Base-by-base conservation (phyloP, 2,329 filamentous ascomycete species). In the Colletotrichum tropicicola region DNA sequence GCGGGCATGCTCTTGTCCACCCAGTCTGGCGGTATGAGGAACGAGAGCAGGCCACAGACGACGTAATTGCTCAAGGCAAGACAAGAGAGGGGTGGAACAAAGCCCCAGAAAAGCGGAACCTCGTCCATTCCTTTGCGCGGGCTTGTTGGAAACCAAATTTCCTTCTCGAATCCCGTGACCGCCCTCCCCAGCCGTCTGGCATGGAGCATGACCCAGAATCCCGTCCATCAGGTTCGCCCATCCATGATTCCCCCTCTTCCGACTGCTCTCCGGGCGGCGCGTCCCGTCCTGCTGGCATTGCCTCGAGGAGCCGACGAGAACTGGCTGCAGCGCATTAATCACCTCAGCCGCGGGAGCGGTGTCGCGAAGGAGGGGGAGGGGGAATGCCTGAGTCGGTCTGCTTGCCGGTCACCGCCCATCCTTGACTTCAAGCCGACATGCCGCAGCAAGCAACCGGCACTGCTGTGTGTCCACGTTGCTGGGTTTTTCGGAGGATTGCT, bases 101-200 rank as follows among this genome's bases (percentile, higher is more conserved):
- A 48, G 45, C 45, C 54, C 59, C 54, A 53, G 55, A 65, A 65
- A 65, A 60, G 61, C 56, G 61, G 61, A 54, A 48, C 35, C 48
- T 44, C 39, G 25, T 28, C 30, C 61, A 60, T 65, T 65, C 61
- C 61, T 65, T 17, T 48, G 41, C 59, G 52, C 54, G 45, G 54
- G 47, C 23, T 37, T 52, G 12, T 32, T 52, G 25, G 41, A 48
- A 54, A 59, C 47, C 56, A 65, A 65, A 65, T 60, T 65, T 55
- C 61, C 48, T 55, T 65, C 25, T 54, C 56, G 49, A 47, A 49
- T 55, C 61, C 49, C 56, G 56, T 65, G 61, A 65, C 61, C 57
- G 12, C 32, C 32, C 35, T 54, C 25, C 48, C 25, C 49, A 44
- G 61, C 43, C 21, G 35, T 51, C 37, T 43, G 52, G 55, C 30